Conservation (phyloP, 768 basidiomycete species). For the Trametes coccinea region DNA sequence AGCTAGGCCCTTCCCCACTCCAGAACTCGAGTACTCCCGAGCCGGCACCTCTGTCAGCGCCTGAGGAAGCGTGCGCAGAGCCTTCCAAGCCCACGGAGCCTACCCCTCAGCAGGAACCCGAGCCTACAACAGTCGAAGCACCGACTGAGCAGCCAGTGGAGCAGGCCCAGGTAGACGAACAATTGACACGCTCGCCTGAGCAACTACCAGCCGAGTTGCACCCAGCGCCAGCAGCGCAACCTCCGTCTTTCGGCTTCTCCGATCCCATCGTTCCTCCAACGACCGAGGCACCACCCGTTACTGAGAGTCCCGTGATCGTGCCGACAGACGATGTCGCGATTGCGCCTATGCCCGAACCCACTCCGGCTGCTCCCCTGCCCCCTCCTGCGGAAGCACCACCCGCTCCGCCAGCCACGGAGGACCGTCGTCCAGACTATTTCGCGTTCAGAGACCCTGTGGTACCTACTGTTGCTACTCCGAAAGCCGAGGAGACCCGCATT, state of each 20-base stretch:
- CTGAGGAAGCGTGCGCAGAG: not conserved
- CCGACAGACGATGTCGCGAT: constrained; percentile 4
- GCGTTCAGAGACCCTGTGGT: constrained; percentile 19
- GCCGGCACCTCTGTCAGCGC: not conserved
- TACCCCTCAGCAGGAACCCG: not conserved
- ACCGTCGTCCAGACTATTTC: constrained; percentile 26
- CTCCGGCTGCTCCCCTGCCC: not conserved
- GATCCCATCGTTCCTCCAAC: constrained; percentile 18
- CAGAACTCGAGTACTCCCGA: constrained; percentile 7
- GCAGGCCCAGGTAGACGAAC: not conserved
- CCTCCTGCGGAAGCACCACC: not conserved
- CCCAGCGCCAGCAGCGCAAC: constrained; percentile 4
- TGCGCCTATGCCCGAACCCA: not conserved
- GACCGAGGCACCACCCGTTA: constrained; percentile 1
- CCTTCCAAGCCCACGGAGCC: not conserved
- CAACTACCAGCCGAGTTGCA: constrained; percentile 4
- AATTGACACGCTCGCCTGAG: constrained; percentile 11
- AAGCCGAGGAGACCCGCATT: not conserved
- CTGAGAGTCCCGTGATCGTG: not conserved
- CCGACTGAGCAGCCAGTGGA: not conserved
- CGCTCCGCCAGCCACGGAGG: constrained; percentile 10
- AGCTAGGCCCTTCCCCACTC: constrained; percentile 30
- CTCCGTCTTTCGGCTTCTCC: constrained; percentile 16
- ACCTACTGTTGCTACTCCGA: constrained; percentile 18
- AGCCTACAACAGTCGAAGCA: not conserved